phyloP scores from a whole-genome alignment of 2,329 filamentous ascomycete species.

The Aspergillus alliaceus region DNA sequence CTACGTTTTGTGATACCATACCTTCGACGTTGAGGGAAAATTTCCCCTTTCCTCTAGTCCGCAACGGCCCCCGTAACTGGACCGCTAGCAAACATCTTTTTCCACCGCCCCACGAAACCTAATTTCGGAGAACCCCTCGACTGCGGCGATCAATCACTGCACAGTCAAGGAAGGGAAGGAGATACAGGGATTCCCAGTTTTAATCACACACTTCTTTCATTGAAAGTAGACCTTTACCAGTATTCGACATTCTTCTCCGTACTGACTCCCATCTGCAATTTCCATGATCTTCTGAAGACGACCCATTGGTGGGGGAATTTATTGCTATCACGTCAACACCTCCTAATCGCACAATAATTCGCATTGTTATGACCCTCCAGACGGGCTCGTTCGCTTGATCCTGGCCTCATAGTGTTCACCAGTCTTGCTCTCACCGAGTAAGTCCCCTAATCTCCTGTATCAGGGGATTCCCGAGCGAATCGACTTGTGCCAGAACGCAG shows the following conservation, averaged over 20 bases:
- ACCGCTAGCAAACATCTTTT: conserved; percentile 7
- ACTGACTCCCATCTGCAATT: not conserved
- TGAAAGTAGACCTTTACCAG: not conserved
- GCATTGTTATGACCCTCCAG: conserved; percentile 32
- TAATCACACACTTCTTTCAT: not conserved
- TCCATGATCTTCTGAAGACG: conserved; percentile 10
- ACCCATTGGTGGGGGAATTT: conserved; percentile 20
- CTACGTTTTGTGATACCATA: conserved; percentile 2
- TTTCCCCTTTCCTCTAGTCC: not conserved
- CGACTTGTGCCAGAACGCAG: conserved; percentile 7
- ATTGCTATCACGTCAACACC: conserved; percentile 21
- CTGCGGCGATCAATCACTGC: conserved; percentile 22
- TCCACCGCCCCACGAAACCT: conserved; percentile 29
- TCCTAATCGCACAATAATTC: conserved; percentile 35
- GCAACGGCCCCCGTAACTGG: not conserved
- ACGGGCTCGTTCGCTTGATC: conserved; percentile 11
- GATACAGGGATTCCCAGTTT: conserved; percentile 2
- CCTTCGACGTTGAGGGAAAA: not conserved
- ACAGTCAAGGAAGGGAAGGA: conserved; percentile 9
- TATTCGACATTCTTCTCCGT: not conserved
- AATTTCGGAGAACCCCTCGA: conserved; percentile 24
- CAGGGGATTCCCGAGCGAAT: not conserved
- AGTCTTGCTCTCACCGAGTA: not conserved
- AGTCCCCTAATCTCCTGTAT: not conserved
- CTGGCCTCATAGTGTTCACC: not conserved